phyloP scores from a whole-genome alignment of 208 protist genomes.

The Entamoeba histolytica region DNA sequence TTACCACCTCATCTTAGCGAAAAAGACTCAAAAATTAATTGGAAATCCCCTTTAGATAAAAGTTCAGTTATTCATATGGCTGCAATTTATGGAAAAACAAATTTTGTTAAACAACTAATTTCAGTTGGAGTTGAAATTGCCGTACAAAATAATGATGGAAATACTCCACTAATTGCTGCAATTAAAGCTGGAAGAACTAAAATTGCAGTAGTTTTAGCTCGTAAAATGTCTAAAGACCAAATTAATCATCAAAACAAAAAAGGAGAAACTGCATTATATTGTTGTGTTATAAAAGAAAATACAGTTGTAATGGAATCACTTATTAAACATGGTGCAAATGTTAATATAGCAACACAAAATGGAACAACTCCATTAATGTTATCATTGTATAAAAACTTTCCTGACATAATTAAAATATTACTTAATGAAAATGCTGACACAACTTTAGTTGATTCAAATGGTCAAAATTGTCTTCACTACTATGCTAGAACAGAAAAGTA shows the following conservation, averaged over 20 bases:
- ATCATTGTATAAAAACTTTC: not conserved
- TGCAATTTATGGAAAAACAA: not conserved
- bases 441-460: not conserved
- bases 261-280: not conserved
- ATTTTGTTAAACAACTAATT: not conserved
- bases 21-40: not conserved
- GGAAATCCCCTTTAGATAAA: not conserved
- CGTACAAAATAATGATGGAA: not conserved
- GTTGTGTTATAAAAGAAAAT: not conserved
- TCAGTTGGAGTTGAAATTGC: not conserved
- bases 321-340: not conserved
- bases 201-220: not conserved
- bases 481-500: not conserved
- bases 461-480: not conserved
- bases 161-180: not conserved
- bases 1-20: not conserved
- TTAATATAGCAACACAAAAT: not conserved
- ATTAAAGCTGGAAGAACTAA: not conserved
- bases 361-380: not conserved
- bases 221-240: not conserved
- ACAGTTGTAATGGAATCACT: not conserved
- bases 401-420: not conserved
- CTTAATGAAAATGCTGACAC: not conserved
- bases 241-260: not conserved
- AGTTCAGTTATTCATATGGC: not conserved